A percentile compares a stretch with the other conserved stretches of the same genome.
These are phyloP conservation scores for Nephelium lappaceum DNA, from an alignment of 345 rosid species.

Conservation along the genomic window DNA sequence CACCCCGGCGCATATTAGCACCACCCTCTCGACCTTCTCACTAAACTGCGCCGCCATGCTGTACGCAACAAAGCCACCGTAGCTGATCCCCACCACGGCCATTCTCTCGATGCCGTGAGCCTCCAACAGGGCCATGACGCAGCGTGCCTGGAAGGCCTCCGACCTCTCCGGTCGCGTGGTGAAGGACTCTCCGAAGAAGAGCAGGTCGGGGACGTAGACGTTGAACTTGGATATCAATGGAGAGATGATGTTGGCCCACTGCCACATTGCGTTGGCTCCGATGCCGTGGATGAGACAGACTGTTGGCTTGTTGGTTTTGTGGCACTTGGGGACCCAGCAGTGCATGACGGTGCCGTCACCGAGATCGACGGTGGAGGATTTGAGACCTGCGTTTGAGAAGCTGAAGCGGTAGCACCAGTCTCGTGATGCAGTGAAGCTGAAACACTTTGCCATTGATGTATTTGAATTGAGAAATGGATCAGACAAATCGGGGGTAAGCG, in stretches of 20 bases:
- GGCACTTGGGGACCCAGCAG: constrained; percentile 72
- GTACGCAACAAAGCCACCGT: constrained; percentile 85
- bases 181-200: constrained; percentile 90
- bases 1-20: constrained; percentile 81
- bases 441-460: constrained; percentile 54
- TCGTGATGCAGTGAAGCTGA: constrained; percentile 60
- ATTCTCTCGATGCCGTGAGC: constrained; percentile 43
- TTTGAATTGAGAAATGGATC: not conserved
- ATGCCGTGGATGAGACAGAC: constrained; percentile 80
- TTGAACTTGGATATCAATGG: constrained; percentile 62
- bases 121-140: constrained; percentile 61
- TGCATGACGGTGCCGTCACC: constrained; percentile 85
- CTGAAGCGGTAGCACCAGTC: constrained; percentile 65
- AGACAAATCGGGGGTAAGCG: not conserved
- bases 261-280: constrained; percentile 99
- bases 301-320: constrained; percentile 46
- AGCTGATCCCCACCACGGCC: constrained; percentile 77
- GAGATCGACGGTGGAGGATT: constrained; percentile 72
- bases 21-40: constrained; percentile 62
- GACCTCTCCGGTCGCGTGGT: constrained; percentile 71
- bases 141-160: constrained; percentile 72
- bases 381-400: constrained; percentile 71
- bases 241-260: constrained; percentile 63
- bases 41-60: constrained; percentile 77
- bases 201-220: constrained; percentile 83